Conservation (phyloP, 495 filamentous ascomycete genomes). For the Tuber magnatum region DNA sequence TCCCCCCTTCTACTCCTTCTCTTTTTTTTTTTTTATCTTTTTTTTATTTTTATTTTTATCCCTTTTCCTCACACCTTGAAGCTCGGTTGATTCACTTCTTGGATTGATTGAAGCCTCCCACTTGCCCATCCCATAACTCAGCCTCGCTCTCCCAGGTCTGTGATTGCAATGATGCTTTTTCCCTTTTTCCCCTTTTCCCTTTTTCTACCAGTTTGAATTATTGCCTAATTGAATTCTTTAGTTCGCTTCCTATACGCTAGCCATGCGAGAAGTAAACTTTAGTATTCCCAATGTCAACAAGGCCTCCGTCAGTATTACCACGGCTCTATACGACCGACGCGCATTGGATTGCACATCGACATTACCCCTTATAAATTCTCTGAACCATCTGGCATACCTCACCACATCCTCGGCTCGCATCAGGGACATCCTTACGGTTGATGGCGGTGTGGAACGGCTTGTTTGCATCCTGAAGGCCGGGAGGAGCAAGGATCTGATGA, state of each 20-base stretch:
- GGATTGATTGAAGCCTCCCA: background rate
- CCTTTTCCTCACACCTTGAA: background rate
- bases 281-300: conserved; percentile 99
- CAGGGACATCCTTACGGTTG: conserved; percentile 92
- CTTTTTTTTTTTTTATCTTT: no score
- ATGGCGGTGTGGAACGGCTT: conserved; percentile 92
- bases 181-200: background rate
- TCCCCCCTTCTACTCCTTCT: background rate
- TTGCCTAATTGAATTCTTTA: background rate
- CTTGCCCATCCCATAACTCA: background rate
- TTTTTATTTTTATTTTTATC: conserved; percentile 14
- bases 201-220: background rate
- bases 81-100: background rate
- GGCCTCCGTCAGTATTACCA: conserved; percentile 97
- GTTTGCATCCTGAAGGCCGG: conserved; percentile 97
- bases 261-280: conserved; percentile 98
- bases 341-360: conserved; percentile 98
- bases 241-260: background rate
- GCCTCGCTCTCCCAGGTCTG: background rate
- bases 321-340: conserved; percentile 92
- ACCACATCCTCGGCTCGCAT: conserved; percentile 98
- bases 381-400: conserved; percentile 96
- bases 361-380: conserved; percentile 90
- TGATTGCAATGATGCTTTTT: background rate
- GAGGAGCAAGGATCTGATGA: conserved; percentile 93